These are phyloP conservation scores for Melanogaster broomeanus DNA, from an alignment of 768 basidiomycete species.

Conservation along the genomic window DNA sequence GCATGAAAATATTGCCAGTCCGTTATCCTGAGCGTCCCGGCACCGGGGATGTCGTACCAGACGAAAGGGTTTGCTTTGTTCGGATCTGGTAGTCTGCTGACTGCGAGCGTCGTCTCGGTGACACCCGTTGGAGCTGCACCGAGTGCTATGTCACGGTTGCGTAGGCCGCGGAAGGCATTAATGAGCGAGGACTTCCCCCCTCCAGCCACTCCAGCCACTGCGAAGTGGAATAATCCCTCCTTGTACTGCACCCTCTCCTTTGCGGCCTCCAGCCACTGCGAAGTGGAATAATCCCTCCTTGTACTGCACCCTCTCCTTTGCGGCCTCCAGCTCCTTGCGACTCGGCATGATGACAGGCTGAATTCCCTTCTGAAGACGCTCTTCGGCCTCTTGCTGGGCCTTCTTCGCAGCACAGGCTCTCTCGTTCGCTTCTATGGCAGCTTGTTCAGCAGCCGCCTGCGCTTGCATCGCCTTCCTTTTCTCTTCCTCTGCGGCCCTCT, in stretches of 20 bases:
- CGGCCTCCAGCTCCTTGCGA: constrained; percentile 1
- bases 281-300: constrained; percentile 33
- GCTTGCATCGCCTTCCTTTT: constrained; percentile 15
- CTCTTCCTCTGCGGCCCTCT: constrained; percentile 14
- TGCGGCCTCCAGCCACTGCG: constrained; percentile 23
- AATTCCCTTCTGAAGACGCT: constrained; percentile 21
- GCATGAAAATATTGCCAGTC: constrained; percentile 27
- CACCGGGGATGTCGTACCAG: constrained; percentile 26
- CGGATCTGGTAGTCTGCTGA: constrained; percentile 15
- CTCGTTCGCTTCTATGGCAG: constrained; percentile 12
- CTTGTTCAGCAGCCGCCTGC: constrained; percentile 16
- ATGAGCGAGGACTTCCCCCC: constrained; percentile 41
- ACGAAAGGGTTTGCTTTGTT: constrained; percentile 13
- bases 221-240: constrained; percentile 36
- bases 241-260: constrained; percentile 23
- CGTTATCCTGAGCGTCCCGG: constrained; percentile 15
- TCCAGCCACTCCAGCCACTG: constrained; percentile 34
- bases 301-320: constrained; percentile 23
- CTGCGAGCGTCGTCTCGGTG: constrained; percentile 16
- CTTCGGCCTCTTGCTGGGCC: constrained; percentile 19
- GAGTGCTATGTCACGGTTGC: constrained; percentile 11
- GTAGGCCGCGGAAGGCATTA: constrained; percentile 37
- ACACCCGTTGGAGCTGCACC: constrained; percentile 20
- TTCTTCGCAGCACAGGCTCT: constrained; percentile 14
- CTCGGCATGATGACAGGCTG: constrained; percentile 21